phyloP scores from a whole-genome alignment of 345 rosid species.

The Camelina neglecta region DNA sequence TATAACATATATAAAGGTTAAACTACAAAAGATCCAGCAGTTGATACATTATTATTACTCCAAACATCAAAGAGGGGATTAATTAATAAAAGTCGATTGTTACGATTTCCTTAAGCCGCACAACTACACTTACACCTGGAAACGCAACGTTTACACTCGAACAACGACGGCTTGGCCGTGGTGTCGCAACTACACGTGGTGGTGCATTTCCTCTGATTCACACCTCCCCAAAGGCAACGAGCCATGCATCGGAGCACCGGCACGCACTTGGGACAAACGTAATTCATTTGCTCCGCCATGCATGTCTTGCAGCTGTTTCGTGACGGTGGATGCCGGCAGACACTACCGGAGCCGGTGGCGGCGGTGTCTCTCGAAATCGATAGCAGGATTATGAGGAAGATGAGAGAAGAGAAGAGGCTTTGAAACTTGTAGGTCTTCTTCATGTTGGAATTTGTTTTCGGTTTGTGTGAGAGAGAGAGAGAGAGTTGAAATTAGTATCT shows the following conservation, averaged over 20 bases:
- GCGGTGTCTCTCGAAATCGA: slow-evolving; percentile 1
- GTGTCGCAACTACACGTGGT: slow-evolving; percentile 56
- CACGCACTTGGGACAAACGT: slow-evolving; percentile 60
- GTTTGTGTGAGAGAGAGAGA: not conserved
- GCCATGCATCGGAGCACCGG: slow-evolving; percentile 78
- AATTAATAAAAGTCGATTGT: not conserved
- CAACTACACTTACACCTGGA: slow-evolving; percentile 76
- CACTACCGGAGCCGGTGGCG: slow-evolving; percentile 3
- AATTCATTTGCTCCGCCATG: slow-evolving; percentile 57
- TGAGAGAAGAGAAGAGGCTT: slow-evolving; percentile 32
- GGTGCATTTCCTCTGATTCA: slow-evolving; percentile 48
- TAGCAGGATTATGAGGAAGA: slow-evolving; percentile 30
- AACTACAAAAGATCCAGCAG: slow-evolving; percentile 21
- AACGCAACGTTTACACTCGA: slow-evolving; percentile 73
- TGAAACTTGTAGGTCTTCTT: slow-evolving; percentile 37
- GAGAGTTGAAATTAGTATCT: slow-evolving; percentile 11
- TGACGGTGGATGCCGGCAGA: slow-evolving; percentile 38
- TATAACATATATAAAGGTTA: not conserved
- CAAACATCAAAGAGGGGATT: slow-evolving; percentile 5
- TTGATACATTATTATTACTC: slow-evolving; percentile 8
- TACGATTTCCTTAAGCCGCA: slow-evolving; percentile 28
- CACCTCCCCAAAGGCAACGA: slow-evolving; percentile 78
- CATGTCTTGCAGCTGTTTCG: slow-evolving; percentile 56
- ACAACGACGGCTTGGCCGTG: slow-evolving; percentile 51
- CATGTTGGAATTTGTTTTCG: slow-evolving; percentile 30